Conservation (phyloP, 345 rosid species). For the Salix brachista region DNA sequence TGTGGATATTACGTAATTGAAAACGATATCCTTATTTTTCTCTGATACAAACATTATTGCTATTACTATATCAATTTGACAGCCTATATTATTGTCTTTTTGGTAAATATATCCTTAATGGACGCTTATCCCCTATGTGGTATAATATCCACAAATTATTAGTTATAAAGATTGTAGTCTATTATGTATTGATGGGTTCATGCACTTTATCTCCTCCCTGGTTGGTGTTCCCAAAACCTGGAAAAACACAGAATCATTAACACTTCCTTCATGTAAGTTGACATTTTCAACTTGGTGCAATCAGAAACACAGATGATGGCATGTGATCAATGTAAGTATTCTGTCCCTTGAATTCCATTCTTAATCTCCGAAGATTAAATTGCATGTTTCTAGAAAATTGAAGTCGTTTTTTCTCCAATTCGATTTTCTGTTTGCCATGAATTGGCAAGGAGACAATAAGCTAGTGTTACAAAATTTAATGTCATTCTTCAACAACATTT, state of each 20-base stretch:
- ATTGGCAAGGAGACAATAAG: not conserved
- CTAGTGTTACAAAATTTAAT: not conserved
- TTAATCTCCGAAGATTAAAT: not conserved
- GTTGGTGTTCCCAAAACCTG: slow-evolving; percentile 97
- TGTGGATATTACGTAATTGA: too few species aligned
- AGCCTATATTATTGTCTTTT: too few species aligned
- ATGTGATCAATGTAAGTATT: not conserved
- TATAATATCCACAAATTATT: too few species aligned
- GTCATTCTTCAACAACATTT: slow-evolving; percentile 6
- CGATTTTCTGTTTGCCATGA: not conserved
- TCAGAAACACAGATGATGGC: not conserved
- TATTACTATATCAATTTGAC: too few species aligned
- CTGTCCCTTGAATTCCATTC: not conserved
- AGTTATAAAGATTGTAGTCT: too few species aligned
- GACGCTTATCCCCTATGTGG: too few species aligned
- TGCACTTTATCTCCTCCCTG: slow-evolving; percentile 95
- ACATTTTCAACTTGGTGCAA: not conserved
- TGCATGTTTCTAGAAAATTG: not conserved
- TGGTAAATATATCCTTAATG: too few species aligned
- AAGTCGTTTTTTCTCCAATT: not conserved
- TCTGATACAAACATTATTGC: too few species aligned
- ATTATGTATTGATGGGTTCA: too few species aligned
- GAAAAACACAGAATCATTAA: not conserved
- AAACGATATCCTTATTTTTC: too few species aligned
- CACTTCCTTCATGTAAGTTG: not conserved